phyloP scores from a whole-genome alignment of 2,329 filamentous ascomycete species.

The Aspergillus melleus region DNA sequence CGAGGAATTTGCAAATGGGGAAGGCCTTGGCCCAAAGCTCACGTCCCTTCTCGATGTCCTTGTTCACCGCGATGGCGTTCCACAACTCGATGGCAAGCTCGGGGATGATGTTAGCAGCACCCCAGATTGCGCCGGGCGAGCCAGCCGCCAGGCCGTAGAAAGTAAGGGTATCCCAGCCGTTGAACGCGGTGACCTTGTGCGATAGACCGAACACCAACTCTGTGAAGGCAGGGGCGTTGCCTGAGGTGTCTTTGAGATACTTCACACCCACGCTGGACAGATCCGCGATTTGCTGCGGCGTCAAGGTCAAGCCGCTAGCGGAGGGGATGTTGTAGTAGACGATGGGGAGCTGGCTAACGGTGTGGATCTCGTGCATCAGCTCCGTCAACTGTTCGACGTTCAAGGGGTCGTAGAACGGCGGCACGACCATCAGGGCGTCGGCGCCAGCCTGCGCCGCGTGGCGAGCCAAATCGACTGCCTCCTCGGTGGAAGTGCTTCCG shows the following conservation, averaged over 20 bases:
- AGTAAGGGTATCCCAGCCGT: slow-evolving; percentile 56
- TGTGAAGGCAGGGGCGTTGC: slow-evolving; percentile 52
- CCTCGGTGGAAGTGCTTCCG: slow-evolving; percentile 46
- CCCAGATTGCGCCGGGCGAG: slow-evolving; percentile 53
- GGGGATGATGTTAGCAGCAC: slow-evolving; percentile 53
- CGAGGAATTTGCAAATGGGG: slow-evolving; percentile 53
- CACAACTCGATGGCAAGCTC: slow-evolving; percentile 51
- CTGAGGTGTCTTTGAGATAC: slow-evolving; percentile 56
- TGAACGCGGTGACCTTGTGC: slow-evolving; percentile 50
- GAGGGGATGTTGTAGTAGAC: slow-evolving; percentile 56
- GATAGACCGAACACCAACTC: slow-evolving; percentile 49
- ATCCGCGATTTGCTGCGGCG: slow-evolving; percentile 45
- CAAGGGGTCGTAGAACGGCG: slow-evolving; percentile 52
- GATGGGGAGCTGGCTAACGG: slow-evolving; percentile 45
- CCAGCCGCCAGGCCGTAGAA: slow-evolving; percentile 55
- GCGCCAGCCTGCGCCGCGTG: slow-evolving; percentile 45
- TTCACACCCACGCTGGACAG: slow-evolving; percentile 49
- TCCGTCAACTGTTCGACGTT: slow-evolving; percentile 43
- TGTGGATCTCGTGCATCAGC: slow-evolving; percentile 44
- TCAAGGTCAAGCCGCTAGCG: slow-evolving; percentile 46
- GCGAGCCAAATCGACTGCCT: slow-evolving; percentile 42
- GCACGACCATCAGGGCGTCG: slow-evolving; percentile 50
- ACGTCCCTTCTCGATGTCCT: slow-evolving; percentile 45
- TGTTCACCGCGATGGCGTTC: slow-evolving; percentile 47
- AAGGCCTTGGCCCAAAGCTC: slow-evolving; percentile 53